A percentile compares a stretch with the other conserved stretches of the same genome.
Evolutionary conservation across 306 rosid species (phyloP).

Genomic region (Pueraria montana): DNA sequence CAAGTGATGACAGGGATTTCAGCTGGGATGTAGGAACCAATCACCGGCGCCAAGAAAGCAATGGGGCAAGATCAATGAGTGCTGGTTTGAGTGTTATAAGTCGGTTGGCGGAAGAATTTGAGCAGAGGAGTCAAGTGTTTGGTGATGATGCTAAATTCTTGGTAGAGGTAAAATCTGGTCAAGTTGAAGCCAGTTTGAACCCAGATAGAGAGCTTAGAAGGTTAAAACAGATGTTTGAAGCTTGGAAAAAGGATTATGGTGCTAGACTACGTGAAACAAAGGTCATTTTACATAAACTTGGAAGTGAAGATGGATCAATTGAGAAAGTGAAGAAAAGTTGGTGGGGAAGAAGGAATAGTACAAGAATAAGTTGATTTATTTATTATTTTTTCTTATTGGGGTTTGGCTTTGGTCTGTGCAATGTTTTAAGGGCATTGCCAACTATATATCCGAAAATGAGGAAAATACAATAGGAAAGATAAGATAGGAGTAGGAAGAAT

Average conservation of each 20-base stretch:
- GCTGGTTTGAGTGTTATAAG: constrained; percentile 97
- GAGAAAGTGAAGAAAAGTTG: constrained; percentile 87
- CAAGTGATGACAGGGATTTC: constrained; percentile 83
- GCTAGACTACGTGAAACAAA: constrained; percentile 90
- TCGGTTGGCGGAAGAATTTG: constrained; percentile 94
- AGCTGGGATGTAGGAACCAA: constrained; percentile 82
- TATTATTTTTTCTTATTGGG: background rate
- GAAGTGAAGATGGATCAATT: constrained; percentile 75
- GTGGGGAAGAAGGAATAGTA: constrained; percentile 98
- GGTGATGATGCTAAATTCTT: constrained; percentile 99
- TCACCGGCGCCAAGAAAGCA: constrained; percentile 79
- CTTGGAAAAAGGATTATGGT: constrained; percentile 95
- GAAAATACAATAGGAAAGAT: constrained; percentile 48
- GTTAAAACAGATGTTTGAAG: constrained; percentile 97
- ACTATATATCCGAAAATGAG: constrained; percentile 37
- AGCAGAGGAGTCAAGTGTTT: constrained; percentile 97
- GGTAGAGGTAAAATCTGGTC: constrained; percentile 99
- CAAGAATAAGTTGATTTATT: constrained; percentile 70
- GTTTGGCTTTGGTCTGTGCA: constrained; percentile 46
- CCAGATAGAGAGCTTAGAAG: constrained; percentile 94
- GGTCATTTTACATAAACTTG: constrained; percentile 83
- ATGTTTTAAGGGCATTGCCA: constrained; percentile 48
- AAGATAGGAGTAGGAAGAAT: constrained; percentile 48
- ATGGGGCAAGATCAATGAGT: constrained; percentile 90
- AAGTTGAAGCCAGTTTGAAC: constrained; percentile 89